Percentiles rank a stretch among this genome's conserved stretches.
phyloP scores from a whole-genome alignment of 2,329 filamentous ascomycete genomes.

The Fusarium bulbicola region DNA sequence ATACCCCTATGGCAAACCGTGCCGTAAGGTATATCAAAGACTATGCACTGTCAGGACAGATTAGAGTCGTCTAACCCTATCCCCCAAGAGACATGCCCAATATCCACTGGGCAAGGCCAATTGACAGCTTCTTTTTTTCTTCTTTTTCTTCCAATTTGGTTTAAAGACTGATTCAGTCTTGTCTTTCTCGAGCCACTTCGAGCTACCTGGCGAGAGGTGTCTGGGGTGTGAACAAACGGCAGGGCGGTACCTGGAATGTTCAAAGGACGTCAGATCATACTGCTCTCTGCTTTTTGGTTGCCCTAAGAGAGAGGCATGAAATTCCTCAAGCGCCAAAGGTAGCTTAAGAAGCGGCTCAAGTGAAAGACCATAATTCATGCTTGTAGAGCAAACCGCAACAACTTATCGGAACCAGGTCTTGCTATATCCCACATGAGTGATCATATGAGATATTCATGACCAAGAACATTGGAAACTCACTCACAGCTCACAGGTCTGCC shows the following conservation, averaged over 20 bases:
- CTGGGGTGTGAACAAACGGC: neutral
- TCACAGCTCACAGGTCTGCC: neutral
- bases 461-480: neutral
- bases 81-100: neutral
- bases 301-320: neutral
- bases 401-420: neutral
- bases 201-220: neutral
- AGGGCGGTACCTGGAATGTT: neutral
- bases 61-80: fast-evolving
- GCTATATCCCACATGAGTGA: neutral
- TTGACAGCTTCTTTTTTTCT: neutral
- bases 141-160: neutral
- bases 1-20: too few relatives aligned
- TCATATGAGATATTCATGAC: neutral
- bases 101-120: neutral
- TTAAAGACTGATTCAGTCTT: neutral
- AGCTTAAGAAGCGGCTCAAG: neutral
- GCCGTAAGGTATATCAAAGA: neutral
- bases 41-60: neutral
- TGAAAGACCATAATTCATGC: neutral
- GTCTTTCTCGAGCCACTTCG: neutral
- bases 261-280: neutral
- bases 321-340: neutral
- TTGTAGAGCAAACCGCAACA: neutral
- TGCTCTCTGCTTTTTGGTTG: neutral